Percentiles rank a stretch among this genome's conserved stretches.
These are phyloP conservation scores for Tylopilus cervinicoccineus DNA, from an alignment of 768 basidiomycete genomes.

Conservation along the genomic window DNA sequence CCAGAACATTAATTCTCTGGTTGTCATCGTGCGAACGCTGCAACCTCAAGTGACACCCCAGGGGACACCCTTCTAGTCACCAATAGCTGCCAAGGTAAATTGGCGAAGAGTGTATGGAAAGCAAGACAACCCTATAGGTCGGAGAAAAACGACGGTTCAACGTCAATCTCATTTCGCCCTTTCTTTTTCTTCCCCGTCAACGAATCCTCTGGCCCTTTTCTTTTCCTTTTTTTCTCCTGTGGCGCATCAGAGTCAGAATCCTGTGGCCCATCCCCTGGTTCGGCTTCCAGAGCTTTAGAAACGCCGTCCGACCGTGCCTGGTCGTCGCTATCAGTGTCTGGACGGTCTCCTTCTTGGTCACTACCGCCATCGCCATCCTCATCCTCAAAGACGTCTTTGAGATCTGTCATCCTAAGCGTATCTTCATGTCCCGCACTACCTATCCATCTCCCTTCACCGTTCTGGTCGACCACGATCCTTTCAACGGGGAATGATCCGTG, in stretches of 20 bases:
- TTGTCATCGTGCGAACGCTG: not conserved
- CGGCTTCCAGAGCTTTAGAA: slow-evolving; percentile 6
- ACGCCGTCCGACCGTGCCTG: slow-evolving; percentile 7
- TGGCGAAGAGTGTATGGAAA: not conserved
- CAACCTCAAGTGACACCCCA: not conserved
- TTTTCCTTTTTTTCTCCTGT: slow-evolving; percentile 50
- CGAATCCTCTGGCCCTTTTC: slow-evolving; percentile 50
- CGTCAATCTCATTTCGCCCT: slow-evolving; percentile 55
- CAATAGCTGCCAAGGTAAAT: too few species aligned
- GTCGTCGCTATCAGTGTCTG: slow-evolving; percentile 4
- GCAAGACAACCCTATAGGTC: slow-evolving; percentile 39
- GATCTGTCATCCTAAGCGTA: slow-evolving; percentile 75
- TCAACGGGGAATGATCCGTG: slow-evolving; percentile 94
- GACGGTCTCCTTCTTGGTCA: slow-evolving; percentile 19
- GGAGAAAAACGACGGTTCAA: slow-evolving; percentile 63
- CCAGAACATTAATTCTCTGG: not conserved
- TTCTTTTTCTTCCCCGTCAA: slow-evolving; percentile 50
- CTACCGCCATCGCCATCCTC: slow-evolving; percentile 21
- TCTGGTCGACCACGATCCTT: slow-evolving; percentile 64
- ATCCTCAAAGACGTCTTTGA: slow-evolving; percentile 66
- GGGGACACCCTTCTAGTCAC: too few species aligned
- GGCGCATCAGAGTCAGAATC: slow-evolving; percentile 29
- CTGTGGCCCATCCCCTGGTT: slow-evolving; percentile 22
- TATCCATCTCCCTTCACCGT: slow-evolving; percentile 72
- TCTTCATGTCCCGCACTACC: slow-evolving; percentile 93